Base-by-base conservation (phyloP, 768 basidiomycete species). In the Leccinellum albellum region DNA sequence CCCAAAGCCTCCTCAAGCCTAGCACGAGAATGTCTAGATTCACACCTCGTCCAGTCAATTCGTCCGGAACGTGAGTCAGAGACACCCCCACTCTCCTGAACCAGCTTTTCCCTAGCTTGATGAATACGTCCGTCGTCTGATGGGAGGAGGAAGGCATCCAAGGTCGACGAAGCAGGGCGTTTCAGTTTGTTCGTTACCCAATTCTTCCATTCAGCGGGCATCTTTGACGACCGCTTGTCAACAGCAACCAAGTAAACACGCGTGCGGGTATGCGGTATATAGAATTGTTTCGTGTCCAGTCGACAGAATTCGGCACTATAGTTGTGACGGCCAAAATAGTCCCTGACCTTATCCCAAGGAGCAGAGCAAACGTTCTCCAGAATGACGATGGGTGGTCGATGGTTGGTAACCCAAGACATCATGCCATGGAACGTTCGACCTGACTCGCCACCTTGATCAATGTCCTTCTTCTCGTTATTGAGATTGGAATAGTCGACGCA, bases 401-500 rank as follows among this genome's bases (percentile, higher is more conserved):
- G 91, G 37, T 85, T 87, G 50, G 78, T 81, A 45, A 97, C 89
- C 91, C 93, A 98, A 29, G 82, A 82, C 80, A 95, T 84, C 95
- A 98, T 98, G 9, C 95, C 95, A 44, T 87, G 82, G 71, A 97
- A 98, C 0, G 95, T 98, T 35, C 89, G 80, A 7, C 95, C 94
- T 14, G 94, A 96, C 72, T 98, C 95, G 47, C 95, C 95, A 56
- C 89, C 86, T 6, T 81, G 92, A 48, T 92, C 86, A 29, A 98
- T 91, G 32, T 85, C 87, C 70, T 98, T 92, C 70, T 92, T 92
- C 67, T 91, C 83, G 63, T 89, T 94, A 71, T 98, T 98, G 56
- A 98, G 81, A 66, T 88, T 92, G n/a, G 95, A 97, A 64, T 96
- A 97, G 68, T 97, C 95, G 61, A 97, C 94, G 60, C 95, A 98